A percentile compares a stretch with the other conserved stretches of the same genome.
phyloP scores from a whole-genome alignment of 129 eudicot species.

The Tagetes patula region DNA sequence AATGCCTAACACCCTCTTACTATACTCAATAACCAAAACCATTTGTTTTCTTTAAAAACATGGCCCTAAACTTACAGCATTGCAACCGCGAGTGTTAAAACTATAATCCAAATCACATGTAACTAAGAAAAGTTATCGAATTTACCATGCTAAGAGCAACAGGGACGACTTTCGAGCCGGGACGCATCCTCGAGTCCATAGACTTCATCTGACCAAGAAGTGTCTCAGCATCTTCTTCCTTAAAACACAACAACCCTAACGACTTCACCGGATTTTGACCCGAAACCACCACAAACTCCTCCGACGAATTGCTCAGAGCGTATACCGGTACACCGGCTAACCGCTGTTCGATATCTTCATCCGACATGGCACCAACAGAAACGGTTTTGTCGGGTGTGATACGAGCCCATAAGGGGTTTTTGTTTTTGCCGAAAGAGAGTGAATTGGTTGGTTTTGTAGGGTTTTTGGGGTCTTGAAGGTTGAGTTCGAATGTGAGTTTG shows the following conservation, averaged over 20 bases:
- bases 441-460: slow-evolving; percentile 6
- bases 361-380: slow-evolving; percentile 23
- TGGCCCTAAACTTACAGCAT: no score
- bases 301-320: slow-evolving; percentile 64
- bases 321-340: slow-evolving; percentile 79
- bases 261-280: slow-evolving; percentile 44
- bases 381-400: slow-evolving; percentile 20
- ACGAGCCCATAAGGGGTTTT: slow-evolving; percentile 40
- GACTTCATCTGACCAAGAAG: slow-evolving; percentile 66
- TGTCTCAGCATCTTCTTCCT: slow-evolving; percentile 66
- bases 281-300: slow-evolving; percentile 75
- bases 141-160: slow-evolving; percentile 81
- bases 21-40: no score
- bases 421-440: slow-evolving; percentile 23
- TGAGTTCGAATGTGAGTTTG: slow-evolving; percentile 26
- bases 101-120: neutral
- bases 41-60: no score
- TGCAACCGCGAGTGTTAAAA: neutral
- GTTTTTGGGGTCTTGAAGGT: slow-evolving; percentile 23
- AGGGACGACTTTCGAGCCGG: slow-evolving; percentile 73
- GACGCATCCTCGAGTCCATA: slow-evolving; percentile 60
- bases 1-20: no score
- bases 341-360: slow-evolving; percentile 59
- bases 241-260: slow-evolving; percentile 74
- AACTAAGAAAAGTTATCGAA: neutral